Conservation (phyloP, 2,329 filamentous ascomycete species). For the Sclerotinia trifoliorum region DNA sequence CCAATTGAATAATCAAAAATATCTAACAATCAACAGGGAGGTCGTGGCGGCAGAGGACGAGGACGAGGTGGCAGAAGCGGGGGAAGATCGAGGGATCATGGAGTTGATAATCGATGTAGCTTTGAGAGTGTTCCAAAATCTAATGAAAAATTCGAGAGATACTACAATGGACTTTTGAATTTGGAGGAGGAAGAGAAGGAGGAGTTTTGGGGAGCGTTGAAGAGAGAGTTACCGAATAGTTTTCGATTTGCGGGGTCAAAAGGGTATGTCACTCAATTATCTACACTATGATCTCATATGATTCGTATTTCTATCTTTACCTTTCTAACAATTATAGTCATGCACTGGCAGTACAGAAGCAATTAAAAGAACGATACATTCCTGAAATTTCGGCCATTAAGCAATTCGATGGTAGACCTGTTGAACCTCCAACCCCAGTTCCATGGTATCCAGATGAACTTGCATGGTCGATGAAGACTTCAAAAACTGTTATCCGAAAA, state of each 20-base stretch:
- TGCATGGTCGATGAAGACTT: slow-evolving; percentile 97
- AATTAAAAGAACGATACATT: slow-evolving; percentile 84
- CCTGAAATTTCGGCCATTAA: slow-evolving; percentile 85
- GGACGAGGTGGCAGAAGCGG: slow-evolving; percentile 32
- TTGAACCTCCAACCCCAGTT: slow-evolving; percentile 79
- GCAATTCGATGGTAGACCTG: slow-evolving; percentile 75
- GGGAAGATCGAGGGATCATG: slow-evolving; percentile 34
- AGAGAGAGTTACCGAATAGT: slow-evolving; percentile 88
- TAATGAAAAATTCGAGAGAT: slow-evolving; percentile 82
- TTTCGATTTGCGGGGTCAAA: slow-evolving; percentile 97
- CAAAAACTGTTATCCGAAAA: slow-evolving; percentile 91
- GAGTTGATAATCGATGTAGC: slow-evolving; percentile 47
- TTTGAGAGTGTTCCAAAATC: slow-evolving; percentile 64
- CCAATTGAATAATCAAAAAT: slow-evolving; percentile 8
- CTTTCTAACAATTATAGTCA: slow-evolving; percentile 55
- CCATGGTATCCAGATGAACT: slow-evolving; percentile 93
- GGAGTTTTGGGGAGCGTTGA: slow-evolving; percentile 80
- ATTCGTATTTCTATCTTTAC: slow-evolving; percentile 15
- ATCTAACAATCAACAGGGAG: slow-evolving; percentile 23
- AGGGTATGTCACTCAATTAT: slow-evolving; percentile 54
- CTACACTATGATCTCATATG: neutral
- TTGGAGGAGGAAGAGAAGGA: slow-evolving; percentile 75
- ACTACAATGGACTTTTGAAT: slow-evolving; percentile 77
- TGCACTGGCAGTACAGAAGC: slow-evolving; percentile 86
- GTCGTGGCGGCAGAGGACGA: slow-evolving; percentile 30